Percentiles rank a stretch among this genome's conserved stretches.
Conservation (phyloP, 805 yeast genomes). For the Ogataea trehalophila region DNA sequence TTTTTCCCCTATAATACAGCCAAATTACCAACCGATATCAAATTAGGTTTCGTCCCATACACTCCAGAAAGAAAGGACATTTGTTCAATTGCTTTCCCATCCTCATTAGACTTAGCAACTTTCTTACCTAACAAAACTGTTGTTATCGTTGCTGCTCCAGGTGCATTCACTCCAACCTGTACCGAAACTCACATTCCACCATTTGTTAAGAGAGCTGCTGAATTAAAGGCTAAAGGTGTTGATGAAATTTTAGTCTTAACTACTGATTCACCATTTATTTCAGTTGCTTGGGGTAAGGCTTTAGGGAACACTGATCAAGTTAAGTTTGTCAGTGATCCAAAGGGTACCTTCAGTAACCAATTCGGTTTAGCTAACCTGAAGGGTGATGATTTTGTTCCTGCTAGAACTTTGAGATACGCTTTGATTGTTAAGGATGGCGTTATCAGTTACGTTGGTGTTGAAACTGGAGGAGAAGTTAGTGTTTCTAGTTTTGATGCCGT, state of each 20-base stretch:
- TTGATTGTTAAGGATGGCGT: slow-evolving; percentile 49
- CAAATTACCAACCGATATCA: slow-evolving; percentile 27
- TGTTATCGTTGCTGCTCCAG: slow-evolving; percentile 42
- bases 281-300: slow-evolving; percentile 44
- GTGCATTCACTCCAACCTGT: slow-evolving; percentile 48
- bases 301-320: slow-evolving; percentile 32
- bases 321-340: slow-evolving; percentile 64
- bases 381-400: slow-evolving; percentile 48
- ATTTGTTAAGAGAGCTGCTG: slow-evolving; percentile 28
- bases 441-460: slow-evolving; percentile 36
- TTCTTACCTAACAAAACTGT: slow-evolving; percentile 34
- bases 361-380: slow-evolving; percentile 56
- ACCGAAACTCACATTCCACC: slow-evolving; percentile 41
- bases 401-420: slow-evolving; percentile 69
- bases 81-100: slow-evolving; percentile 37
- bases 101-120: slow-evolving; percentile 31
- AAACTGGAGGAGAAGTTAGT: slow-evolving; percentile 37
- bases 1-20: slow-evolving; percentile 7
- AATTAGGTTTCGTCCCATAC: slow-evolving; percentile 39
- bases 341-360: slow-evolving; percentile 50
- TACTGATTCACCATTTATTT: slow-evolving; percentile 40
- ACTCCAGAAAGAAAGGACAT: slow-evolving; percentile 31
- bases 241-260: slow-evolving; percentile 35
- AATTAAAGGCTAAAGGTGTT: slow-evolving; percentile 37
- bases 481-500: slow-evolving; percentile 45